These are phyloP conservation scores for Hypomyces perniciosus DNA, from an alignment of 2,329 filamentous ascomycete species.

Conservation along the genomic window DNA sequence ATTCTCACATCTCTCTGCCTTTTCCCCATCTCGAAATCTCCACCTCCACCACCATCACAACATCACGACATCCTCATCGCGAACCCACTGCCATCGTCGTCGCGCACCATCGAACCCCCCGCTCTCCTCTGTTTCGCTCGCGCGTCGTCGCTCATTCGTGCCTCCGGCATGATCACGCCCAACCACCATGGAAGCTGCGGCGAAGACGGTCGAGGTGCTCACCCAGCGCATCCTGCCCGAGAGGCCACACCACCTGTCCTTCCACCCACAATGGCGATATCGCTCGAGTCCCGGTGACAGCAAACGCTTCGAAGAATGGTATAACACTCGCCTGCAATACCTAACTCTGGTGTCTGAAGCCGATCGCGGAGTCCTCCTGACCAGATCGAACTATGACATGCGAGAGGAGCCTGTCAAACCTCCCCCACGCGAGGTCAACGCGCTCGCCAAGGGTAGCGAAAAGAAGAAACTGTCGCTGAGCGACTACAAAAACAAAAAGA, in stretches of 20 bases:
- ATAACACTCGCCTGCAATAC: constrained; percentile 47
- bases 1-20: background rate
- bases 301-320: constrained; percentile 43
- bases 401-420: constrained; percentile 43
- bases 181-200: constrained; percentile 53
- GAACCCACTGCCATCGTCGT: constrained; percentile 17
- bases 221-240: constrained; percentile 47
- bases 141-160: constrained; percentile 21
- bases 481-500: constrained; percentile 54
- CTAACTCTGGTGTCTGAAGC: constrained; percentile 52
- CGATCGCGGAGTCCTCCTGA: constrained; percentile 52
- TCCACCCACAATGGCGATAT: constrained; percentile 43
- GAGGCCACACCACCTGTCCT: constrained; percentile 48
- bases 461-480: constrained; percentile 54
- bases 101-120: constrained; percentile 7
- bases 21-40: background rate
- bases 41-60: background rate
- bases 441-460: constrained; percentile 37
- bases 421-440: constrained; percentile 30
- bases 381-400: constrained; percentile 52
- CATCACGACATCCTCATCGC: background rate
- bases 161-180: constrained; percentile 32
- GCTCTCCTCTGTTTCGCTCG: constrained; percentile 18
- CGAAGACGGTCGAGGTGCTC: constrained; percentile 49
- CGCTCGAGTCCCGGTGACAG: constrained; percentile 35